These are phyloP conservation scores for Glycyrrhiza uralensis DNA, from an alignment of 306 rosid genomes.

Conservation along the genomic window DNA sequence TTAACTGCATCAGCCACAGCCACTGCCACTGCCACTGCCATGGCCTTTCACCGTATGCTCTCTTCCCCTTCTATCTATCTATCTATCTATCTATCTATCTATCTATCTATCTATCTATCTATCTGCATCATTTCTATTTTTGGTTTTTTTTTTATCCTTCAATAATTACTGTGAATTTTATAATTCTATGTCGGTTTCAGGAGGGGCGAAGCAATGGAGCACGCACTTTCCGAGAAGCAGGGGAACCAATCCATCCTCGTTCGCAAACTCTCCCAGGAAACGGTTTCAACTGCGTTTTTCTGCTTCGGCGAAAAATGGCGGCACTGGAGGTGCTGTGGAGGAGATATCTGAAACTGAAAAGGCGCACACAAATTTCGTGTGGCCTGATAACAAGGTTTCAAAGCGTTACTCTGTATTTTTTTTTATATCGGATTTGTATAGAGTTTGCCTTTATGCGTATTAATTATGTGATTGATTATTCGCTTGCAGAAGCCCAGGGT, in stretches of 20 bases:
- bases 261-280: slow-evolving; percentile 32
- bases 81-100: too few relatives aligned
- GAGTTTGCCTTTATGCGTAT: not conserved
- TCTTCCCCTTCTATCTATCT: not conserved
- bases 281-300: slow-evolving; percentile 33
- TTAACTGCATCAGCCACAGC: slow-evolving; percentile 48
- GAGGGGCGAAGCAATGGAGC: slow-evolving; percentile 42
- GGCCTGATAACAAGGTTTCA: slow-evolving; percentile 71
- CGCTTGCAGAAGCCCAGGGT: slow-evolving; percentile 71
- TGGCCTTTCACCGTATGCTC: slow-evolving; percentile 42
- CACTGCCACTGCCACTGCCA: slow-evolving; percentile 34
- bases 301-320: slow-evolving; percentile 33
- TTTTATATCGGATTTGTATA: not conserved
- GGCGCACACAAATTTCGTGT: slow-evolving; percentile 43
- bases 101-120: too few relatives aligned
- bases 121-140: not conserved
- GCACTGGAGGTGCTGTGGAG: slow-evolving; percentile 44
- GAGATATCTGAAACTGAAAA: slow-evolving; percentile 46
- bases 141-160: not conserved
- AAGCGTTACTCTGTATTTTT: not conserved
- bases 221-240: slow-evolving; percentile 36
- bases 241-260: slow-evolving; percentile 28
- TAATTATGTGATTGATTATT: not conserved
- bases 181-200: slow-evolving; percentile 23
- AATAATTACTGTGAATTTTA: not conserved